Evolutionary conservation across 768 basidiomycete species (phyloP), one percentile per base, ranked within the genome.

Genomic region (Polyporus arcularius): DNA sequence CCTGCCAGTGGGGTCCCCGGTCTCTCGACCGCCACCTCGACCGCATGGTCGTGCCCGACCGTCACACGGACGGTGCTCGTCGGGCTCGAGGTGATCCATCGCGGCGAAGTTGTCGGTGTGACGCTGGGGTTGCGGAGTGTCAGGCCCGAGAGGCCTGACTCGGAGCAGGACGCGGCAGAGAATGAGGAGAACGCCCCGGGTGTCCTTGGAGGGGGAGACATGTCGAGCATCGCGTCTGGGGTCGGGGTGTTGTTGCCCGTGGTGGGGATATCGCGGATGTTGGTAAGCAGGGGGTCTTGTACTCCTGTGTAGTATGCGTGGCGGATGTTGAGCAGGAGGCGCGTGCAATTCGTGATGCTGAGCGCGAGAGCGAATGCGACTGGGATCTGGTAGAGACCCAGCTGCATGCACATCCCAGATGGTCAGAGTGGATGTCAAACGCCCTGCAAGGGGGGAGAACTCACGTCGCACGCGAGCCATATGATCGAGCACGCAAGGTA

Each of bases 281-380:
- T 61, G 55, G 43, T 45, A n/a, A 60, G 63, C 46, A 64, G 39
- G 21, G 59, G 53, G 56, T 54, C 63, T 38, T 53, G 26, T 26
- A 28, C 51, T 51, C 61, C 68, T 14, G 63, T 47, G 61, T 70
- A 74, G 64, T 74, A 74, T 30, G 68, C 71, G 42, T 68, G 65
- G 14, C 73, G 68, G 56, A 74, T 72, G 55, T 72, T 74, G 50
- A 74, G 68, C 18, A 72, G 65, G 18, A 72, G 67, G 4, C 72
- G 69, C 0, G 72, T 71, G 59, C 71, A 70, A 58, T 69, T 72
- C 18, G 68, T 74, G 56, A 72, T 63, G 30, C 71, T 70, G 40
- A 74, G 68, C 4, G 69, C 55, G 18, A 74, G 65, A 35, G 66
- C 72, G 58, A 72, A 72, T n/a, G 63, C 61, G 16, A 70, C 68